Conservation (phyloP, 2,329 filamentous ascomycete species). For the Penicillium rolfsii region DNA sequence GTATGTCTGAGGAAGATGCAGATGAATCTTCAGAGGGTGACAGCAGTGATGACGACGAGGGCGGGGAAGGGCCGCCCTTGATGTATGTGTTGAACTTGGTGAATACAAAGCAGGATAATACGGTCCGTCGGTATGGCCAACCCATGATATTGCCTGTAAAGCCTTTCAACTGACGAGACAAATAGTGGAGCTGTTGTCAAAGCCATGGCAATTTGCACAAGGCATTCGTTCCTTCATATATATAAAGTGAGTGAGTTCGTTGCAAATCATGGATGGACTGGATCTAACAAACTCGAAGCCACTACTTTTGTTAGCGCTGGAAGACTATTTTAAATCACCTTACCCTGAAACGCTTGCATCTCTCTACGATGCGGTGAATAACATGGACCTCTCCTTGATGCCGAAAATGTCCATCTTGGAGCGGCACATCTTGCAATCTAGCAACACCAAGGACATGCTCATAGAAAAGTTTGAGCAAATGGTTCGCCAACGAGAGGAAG, state of each 20-base stretch:
- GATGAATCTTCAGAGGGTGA: conserved; percentile 46
- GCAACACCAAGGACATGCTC: conserved; percentile 93
- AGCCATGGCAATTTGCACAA: conserved; percentile 97
- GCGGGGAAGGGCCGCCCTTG: conserved; percentile 81
- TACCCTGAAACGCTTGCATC: conserved; percentile 83
- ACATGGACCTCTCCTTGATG: conserved; percentile 95
- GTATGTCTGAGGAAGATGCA: conserved; percentile 55
- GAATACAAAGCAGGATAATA: conserved; percentile 96
- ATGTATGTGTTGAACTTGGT: conserved; percentile 98
- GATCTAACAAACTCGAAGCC: conserved; percentile 59
- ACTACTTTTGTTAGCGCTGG: conserved; percentile 76
- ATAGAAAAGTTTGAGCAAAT: conserved; percentile 97
- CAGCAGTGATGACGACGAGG: conserved; percentile 64
- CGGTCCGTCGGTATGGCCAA: conserved; percentile 67
- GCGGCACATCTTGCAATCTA: conserved; percentile 81
- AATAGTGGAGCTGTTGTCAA: conserved; percentile 87
- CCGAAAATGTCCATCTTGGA: conserved; percentile 83
- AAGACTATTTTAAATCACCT: conserved; percentile 95
- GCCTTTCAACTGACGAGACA: conserved; percentile 17
- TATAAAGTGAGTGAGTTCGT: conserved; percentile 71
- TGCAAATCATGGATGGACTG: background rate
- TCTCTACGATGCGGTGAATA: conserved; percentile 90
- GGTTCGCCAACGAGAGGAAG: conserved; percentile 77
- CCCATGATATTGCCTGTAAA: background rate
- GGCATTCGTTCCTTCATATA: conserved; percentile 96